Conservation (phyloP, 2,329 filamentous ascomycete genomes). For the Lasiodiplodia theobromae region DNA sequence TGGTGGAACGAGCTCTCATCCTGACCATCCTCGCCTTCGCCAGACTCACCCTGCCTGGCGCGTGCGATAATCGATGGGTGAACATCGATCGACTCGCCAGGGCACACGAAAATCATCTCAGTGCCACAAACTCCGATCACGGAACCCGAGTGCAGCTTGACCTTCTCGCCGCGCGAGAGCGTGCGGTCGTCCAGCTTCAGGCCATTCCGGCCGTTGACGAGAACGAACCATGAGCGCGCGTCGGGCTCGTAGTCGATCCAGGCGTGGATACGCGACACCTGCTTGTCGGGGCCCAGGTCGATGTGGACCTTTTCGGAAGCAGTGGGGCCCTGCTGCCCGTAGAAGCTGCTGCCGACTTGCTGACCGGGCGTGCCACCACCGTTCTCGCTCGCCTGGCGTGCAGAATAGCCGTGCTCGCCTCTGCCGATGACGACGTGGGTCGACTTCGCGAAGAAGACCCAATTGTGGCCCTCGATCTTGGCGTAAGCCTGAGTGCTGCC, state of each 20-base stretch:
- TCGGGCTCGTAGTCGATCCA: conserved; percentile 56
- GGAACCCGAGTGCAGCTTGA: conserved; percentile 79
- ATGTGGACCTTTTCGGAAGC: conserved; percentile 70
- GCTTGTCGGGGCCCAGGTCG: conserved; percentile 69
- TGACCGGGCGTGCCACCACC: conserved; percentile 32
- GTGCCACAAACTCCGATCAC: conserved; percentile 91
- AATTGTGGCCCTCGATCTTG: conserved; percentile 81
- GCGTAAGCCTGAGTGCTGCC: conserved; percentile 70
- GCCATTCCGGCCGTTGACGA: conserved; percentile 90
- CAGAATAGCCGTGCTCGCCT: conserved; percentile 43
- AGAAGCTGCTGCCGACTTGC: conserved; percentile 36
- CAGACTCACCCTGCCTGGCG: conserved; percentile 48
- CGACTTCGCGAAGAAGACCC: conserved; percentile 83
- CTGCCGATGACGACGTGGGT: conserved; percentile 80
- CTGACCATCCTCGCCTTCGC: conserved; percentile 44
- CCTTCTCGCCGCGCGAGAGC: conserved; percentile 71
- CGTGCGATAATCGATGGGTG: conserved; percentile 69
- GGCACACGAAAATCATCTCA: conserved; percentile 99
- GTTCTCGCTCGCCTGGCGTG: conserved; percentile 41
- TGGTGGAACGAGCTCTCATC: conserved; percentile 26
- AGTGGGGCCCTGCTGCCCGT: conserved; percentile 34
- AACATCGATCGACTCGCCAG: conserved; percentile 74
- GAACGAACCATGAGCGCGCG: conserved; percentile 75
- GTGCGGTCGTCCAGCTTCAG: conserved; percentile 79
- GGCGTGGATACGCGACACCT: conserved; percentile 58